Evolutionary conservation across 78 protist genomes (phyloP).

Genomic region (Dictyostelium purpureum): DNA sequence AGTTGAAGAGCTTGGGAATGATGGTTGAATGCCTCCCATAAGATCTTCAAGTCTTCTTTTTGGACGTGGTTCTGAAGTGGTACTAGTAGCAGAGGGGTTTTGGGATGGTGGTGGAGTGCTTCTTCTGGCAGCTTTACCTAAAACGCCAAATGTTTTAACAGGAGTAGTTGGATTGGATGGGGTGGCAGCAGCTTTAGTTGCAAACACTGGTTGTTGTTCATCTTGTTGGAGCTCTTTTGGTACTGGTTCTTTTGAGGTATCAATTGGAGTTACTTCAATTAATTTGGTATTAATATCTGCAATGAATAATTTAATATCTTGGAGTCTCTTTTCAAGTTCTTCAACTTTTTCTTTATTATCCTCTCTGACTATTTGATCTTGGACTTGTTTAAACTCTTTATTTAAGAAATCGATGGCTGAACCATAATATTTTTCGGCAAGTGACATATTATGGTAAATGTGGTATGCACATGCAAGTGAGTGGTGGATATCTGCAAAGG

Average conservation of each 20-base stretch:
- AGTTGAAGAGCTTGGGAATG: not conserved
- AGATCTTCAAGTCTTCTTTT: slow-evolving; percentile 57
- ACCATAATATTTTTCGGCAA: slow-evolving; percentile 36
- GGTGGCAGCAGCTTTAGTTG: not conserved
- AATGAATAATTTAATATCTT: slow-evolving; percentile 44
- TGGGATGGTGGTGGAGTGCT: not conserved
- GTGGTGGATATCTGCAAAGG: slow-evolving; percentile 18
- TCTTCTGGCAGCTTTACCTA: slow-evolving; percentile 38
- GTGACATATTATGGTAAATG: slow-evolving; percentile 4
- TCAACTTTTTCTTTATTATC: not conserved
- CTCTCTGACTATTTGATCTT: not conserved
- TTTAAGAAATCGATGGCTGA: slow-evolving; percentile 3
- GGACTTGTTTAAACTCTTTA: not conserved
- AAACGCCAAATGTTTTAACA: slow-evolving; percentile 35
- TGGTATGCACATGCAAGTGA: slow-evolving; percentile 39
- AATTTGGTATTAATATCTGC: slow-evolving; percentile 4
- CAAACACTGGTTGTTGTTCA: not conserved
- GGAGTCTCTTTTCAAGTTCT: not conserved
- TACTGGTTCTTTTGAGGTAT: slow-evolving; percentile 65
- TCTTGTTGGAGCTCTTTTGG: slow-evolving; percentile 46
- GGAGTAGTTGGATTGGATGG: not conserved
- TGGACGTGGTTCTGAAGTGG: not conserved
- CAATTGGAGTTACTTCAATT: slow-evolving; percentile 58
- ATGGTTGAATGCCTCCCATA: slow-evolving; percentile 29
- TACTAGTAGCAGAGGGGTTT: not conserved